Evolutionary conservation across 1,284 basidiomycete species (phyloP).

Genomic region (Heterobasidion occidentale): DNA sequence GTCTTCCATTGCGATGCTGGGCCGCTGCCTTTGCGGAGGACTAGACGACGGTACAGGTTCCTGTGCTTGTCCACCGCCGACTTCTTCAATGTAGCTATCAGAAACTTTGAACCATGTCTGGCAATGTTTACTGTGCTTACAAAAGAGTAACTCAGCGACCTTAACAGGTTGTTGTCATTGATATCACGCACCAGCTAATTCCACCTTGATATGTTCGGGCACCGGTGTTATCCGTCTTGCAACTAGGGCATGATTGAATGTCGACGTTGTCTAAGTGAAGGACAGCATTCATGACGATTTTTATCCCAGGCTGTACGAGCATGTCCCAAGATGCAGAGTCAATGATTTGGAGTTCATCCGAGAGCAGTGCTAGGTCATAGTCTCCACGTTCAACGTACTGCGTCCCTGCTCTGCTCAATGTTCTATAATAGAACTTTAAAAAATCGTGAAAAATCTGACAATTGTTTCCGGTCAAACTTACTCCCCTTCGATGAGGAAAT

Average conservation of each 20-base stretch:
- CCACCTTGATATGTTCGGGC: background rate
- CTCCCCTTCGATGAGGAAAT: background rate
- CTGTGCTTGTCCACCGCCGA: background rate
- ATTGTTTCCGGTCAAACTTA: background rate
- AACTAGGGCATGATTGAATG: background rate
- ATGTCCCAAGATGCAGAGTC: background rate
- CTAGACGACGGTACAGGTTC: background rate
- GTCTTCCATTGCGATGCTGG: background rate
- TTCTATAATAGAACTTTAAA: background rate
- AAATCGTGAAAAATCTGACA: background rate
- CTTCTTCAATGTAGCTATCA: background rate
- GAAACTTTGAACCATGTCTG: background rate
- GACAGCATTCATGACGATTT: background rate
- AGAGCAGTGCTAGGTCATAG: background rate
- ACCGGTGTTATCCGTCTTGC: background rate
- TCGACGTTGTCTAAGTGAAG: background rate
- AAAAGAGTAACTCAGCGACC: background rate
- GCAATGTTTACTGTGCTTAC: background rate
- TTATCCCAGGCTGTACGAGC: background rate
- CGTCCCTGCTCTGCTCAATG: background rate
- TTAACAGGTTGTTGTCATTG: background rate
- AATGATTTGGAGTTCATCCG: background rate
- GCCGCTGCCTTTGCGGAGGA: background rate
- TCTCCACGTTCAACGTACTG: background rate
- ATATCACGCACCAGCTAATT: background rate